Base-by-base conservation (phyloP, 139 green algal species). In the Tetradesmus lagerheimii region DNA sequence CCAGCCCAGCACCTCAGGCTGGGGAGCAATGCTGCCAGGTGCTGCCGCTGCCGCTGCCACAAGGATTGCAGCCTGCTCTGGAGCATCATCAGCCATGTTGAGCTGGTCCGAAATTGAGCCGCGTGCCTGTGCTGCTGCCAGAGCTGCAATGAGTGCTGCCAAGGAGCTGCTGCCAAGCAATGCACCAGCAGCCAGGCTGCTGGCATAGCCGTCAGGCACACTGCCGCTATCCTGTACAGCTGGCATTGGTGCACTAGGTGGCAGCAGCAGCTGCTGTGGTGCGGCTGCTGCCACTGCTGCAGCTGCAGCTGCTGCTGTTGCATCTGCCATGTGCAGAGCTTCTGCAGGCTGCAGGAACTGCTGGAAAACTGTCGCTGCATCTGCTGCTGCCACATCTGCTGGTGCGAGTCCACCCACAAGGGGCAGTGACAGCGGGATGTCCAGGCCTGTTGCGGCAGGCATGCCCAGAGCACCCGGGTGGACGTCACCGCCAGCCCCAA, bases 361-460 rank as follows among this genome's bases (percentile, higher is more conserved):
- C 57, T 71, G 57, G 2, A 71, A 71, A 31, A 23, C 57, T n/a
- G 57, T 2, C 25, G 57, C 20, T 5, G 57, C 23, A n/a, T 71
- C 57, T n/a, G 57, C 25, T 6, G 25, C 57, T 71, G 57, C 57
- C 45, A 18, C 11, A 6, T 71, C 57, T 8, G 57, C 25, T n/a
- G 25, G 23, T 71, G 23, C 20, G 12, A 62, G 8, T 1, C 47
- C 47, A 14, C 47, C 57, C 57, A 31, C 57, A 71, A 71, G 23
- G 4, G 57, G 57, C 57, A 71, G 57, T n/a, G 50, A 25, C 50
- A 25, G 50, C 14, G 57, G 57, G 20, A 71, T 27, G 45, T 16
- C 47, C 45, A 86, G 29, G 80, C 80, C 45, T 86, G 80, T 3
- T 74, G 29, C 14, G 31, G 53, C 80, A 75, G 45, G 80, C 79